Evolutionary conservation across 1,139 yeast species (phyloP), one percentile per base, ranked within the genome.

Genomic region (Pichia sp.): DNA sequence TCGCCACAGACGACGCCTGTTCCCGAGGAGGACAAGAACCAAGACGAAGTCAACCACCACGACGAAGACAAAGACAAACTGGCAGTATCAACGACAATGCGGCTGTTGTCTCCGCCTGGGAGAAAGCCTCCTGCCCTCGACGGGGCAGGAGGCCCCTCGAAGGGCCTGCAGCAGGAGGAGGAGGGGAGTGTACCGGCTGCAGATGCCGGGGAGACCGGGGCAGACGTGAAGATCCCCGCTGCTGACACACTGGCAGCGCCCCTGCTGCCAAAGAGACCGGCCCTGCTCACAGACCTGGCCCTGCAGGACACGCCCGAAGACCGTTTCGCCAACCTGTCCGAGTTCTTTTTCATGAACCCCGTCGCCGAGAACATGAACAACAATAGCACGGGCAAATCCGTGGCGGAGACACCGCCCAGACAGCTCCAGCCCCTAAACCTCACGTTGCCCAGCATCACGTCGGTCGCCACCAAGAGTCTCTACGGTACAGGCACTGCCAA

Each of bases 11-110:
- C n/a, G 10, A 19, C 12, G 4, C 30, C 44, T 13, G 16, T 19
- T 7, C 44, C 44, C 26, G 26, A 4, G n/a, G n/a, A n/a, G n/a
- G n/a, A n/a, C n/a, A n/a, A n/a, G n/a, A n/a, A n/a, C n/a, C n/a
- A n/a, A n/a, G n/a, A 3, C 46, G 22, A 23, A 7, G 13, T 2
- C 4, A 9, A 13, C 18, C 23, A n/a, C 44, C 25, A 19, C 25
- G 8, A 21, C 13, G 18, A 16, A 12, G 19, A 21, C n/a, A 10
- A 41, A 21, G 26, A 41, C n/a, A 12, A 34, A 13, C 18, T 34
- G 34, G 45, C 45, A 42, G 19, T 16, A 18, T 9, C 45, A 42
- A 26, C 45, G 45, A 26, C 45, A 42, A 42, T 42, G 34, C 45
- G 31, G 45, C 22, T 19, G 45, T 42, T 25, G 34, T 30, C 30